phyloP scores from a whole-genome alignment of 2,329 filamentous ascomycete genomes.

The Hypoxylon rubiginosum region DNA sequence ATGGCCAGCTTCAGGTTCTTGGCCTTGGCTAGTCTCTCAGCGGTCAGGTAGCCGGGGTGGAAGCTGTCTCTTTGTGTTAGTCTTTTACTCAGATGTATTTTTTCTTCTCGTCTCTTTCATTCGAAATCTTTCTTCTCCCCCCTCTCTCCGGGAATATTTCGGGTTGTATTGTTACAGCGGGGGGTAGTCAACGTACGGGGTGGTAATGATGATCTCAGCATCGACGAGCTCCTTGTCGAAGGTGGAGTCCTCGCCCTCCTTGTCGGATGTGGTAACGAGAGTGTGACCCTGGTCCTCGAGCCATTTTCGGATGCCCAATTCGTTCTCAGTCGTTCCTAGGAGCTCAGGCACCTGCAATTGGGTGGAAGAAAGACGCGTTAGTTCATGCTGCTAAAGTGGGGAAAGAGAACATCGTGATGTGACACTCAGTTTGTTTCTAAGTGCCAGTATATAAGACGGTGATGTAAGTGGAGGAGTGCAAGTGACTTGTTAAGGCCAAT shows the following conservation, averaged over 20 bases:
- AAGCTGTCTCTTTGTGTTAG: conserved; percentile 70
- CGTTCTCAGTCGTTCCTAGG: conserved; percentile 96
- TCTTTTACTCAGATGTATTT: background rate
- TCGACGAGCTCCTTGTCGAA: conserved; percentile 98
- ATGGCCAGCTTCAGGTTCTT: conserved; percentile 99
- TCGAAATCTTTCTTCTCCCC: background rate
- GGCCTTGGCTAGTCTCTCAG: conserved; percentile 94
- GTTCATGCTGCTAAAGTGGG: conserved; percentile 33
- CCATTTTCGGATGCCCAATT: conserved; percentile 97
- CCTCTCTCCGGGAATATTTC: conserved; percentile 2
- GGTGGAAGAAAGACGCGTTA: conserved; percentile 41
- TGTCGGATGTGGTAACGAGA: conserved; percentile 96
- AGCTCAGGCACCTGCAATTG: conserved; percentile 76
- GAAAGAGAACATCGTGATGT: conserved; percentile 36
- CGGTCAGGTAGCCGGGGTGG: conserved; percentile 97
- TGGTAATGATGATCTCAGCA: conserved; percentile 99
- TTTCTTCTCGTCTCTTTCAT: too few species aligned
- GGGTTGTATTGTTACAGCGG: background rate
- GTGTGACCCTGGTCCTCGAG: conserved; percentile 97
- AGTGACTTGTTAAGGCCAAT: conserved; percentile 3
- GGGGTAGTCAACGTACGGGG: conserved; percentile 72
- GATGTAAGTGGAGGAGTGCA: background rate
- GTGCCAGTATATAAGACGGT: conserved; percentile 11
- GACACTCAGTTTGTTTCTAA: conserved; percentile 22
- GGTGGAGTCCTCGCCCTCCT: conserved; percentile 91